phyloP scores from a whole-genome alignment of 805 yeast species.

The Kregervanrija pseudodelftensis region DNA sequence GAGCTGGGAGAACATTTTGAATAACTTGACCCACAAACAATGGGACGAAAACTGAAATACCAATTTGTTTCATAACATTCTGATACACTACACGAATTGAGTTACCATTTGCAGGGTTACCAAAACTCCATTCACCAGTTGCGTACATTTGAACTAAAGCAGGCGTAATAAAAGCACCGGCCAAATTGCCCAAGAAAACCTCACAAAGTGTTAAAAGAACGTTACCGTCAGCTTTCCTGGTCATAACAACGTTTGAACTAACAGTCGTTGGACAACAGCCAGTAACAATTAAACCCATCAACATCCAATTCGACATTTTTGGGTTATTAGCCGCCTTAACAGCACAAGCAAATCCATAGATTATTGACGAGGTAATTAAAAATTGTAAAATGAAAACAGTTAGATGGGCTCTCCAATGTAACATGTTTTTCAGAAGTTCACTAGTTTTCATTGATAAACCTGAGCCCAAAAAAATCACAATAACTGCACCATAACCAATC shows the following conservation, averaged over 20 bases:
- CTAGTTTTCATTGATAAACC: conserved; percentile 71
- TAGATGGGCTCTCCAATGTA: conserved; percentile 77
- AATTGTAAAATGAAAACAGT: conserved; percentile 62
- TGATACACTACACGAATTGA: conserved; percentile 52
- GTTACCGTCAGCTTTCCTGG: conserved; percentile 76
- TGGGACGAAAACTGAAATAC: conserved; percentile 72
- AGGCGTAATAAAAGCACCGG: conserved; percentile 85
- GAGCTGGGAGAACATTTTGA: conserved; percentile 60
- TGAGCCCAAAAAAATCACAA: conserved; percentile 70
- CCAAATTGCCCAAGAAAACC: conserved; percentile 73
- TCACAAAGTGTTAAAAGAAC: conserved; percentile 67
- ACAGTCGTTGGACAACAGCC: conserved; percentile 89
- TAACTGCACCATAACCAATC: conserved; percentile 84
- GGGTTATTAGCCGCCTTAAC: conserved; percentile 50
- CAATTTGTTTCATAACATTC: conserved; percentile 80
- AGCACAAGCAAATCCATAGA: conserved; percentile 65
- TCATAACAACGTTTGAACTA: conserved; percentile 90
- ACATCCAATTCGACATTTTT: conserved; percentile 63
- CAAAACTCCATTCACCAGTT: conserved; percentile 55
- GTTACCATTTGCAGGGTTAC: conserved; percentile 64
- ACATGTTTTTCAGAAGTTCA: conserved; percentile 49
- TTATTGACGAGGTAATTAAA: conserved; percentile 39
- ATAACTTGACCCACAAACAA: conserved; percentile 79
- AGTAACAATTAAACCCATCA: conserved; percentile 75
- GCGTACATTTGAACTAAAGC: conserved; percentile 70